phyloP scores from a whole-genome alignment of 768 basidiomycete species.

The Mycena epipterygia region DNA sequence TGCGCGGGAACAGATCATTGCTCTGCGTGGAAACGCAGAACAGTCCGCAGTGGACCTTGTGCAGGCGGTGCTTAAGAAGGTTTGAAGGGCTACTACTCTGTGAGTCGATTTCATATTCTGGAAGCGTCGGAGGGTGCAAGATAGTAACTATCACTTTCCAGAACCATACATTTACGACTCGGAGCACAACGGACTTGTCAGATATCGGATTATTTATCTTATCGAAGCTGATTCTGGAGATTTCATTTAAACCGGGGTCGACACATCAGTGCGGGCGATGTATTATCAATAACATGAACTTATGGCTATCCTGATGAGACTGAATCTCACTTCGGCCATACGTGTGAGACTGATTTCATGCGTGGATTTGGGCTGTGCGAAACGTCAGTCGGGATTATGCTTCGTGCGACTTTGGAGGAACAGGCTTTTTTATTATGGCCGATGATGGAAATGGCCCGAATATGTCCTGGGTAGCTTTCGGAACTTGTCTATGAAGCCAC shows the following conservation, averaged over 20 bases:
- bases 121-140: not conserved
- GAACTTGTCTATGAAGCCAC: too few relatives aligned
- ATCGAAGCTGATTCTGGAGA: not conserved
- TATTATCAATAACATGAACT: not conserved
- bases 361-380: not conserved
- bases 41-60: slow-evolving; percentile 21
- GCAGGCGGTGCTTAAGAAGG: slow-evolving; percentile 20
- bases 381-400: not conserved
- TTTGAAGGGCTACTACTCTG: not conserved
- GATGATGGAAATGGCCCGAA: not conserved
- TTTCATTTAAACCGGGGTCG: not conserved
- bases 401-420: not conserved
- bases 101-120: not conserved
- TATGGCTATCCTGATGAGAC: slow-evolving; percentile 14
- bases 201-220: not conserved
- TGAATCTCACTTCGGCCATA: slow-evolving; percentile 10
- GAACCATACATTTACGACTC: not conserved
- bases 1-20: slow-evolving; percentile 31
- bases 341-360: slow-evolving; percentile 12
- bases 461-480: not conserved
- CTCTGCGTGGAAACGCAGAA: slow-evolving; percentile 32
- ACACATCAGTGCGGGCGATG: not conserved
- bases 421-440: too few relatives aligned
- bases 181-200: not conserved
- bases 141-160: not conserved